Percentiles rank a stretch among this genome's conserved stretches.
Conservation (phyloP, 78 protist species). For the Dictyostelium purpureum region DNA sequence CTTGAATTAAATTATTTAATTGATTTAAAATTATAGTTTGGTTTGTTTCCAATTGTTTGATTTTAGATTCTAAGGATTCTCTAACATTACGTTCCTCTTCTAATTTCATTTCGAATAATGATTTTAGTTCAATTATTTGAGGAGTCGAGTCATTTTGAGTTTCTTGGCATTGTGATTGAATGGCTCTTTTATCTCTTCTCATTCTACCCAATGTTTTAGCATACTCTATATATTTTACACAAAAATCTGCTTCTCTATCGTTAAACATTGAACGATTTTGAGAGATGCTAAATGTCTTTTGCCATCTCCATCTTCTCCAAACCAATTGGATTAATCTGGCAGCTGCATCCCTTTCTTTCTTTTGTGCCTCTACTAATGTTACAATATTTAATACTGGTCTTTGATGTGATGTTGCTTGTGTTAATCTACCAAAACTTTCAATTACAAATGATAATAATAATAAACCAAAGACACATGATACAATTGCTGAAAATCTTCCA, state of each 20-base stretch:
- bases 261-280: constrained; percentile 20
- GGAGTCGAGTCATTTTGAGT: neutral
- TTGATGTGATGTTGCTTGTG: constrained; percentile 67
- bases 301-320: constrained; percentile 67
- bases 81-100: neutral
- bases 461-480: constrained; percentile 60
- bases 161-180: constrained; percentile 11
- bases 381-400: constrained; percentile 48
- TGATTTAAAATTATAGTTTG: neutral
- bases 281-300: constrained; percentile 4
- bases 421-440: constrained; percentile 44
- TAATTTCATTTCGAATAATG: neutral
- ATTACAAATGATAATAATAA: constrained; percentile 41
- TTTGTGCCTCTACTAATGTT: constrained; percentile 22
- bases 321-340: constrained; percentile 51
- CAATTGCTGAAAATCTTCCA: constrained; percentile 70
- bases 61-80: neutral
- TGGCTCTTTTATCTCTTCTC: constrained; percentile 19
- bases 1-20: constrained; percentile 20
- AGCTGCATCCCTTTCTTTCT: constrained; percentile 57
- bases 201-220: constrained; percentile 38
- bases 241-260: constrained; percentile 32
- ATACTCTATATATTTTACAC: constrained; percentile 52
- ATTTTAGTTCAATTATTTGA: neutral
- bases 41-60: constrained; percentile 17